Base-by-base conservation (phyloP, 345 rosid species). In the Cochlearia excelsa region DNA sequence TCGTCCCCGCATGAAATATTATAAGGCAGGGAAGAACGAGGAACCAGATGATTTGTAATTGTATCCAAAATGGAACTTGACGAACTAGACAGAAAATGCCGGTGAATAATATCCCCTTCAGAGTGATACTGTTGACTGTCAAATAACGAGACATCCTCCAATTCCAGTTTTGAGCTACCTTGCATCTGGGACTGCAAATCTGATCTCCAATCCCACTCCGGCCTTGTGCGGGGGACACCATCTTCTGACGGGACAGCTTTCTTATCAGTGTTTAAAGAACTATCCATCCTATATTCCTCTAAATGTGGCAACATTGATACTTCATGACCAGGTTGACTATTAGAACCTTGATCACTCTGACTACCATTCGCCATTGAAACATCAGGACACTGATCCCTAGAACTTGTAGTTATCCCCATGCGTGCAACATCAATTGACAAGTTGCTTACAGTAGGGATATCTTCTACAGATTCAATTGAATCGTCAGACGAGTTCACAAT, bases 101-200 rank as follows among this genome's bases (percentile, higher is more conserved):
- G 70, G 57, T 23, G 74, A 31, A 59, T 68, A 40, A 76, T 74
- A 41, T 74, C 82, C 70, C 80, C 92, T 28, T 82, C 92, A 79
- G 75, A 84, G 54, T 76, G 74, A 29, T 74, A 79, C 66, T 84
- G 78, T 66, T 79, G 97, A 63, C 69, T 80, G 71, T 80, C 80
- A 46, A 81, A 81, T 59, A 80, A 75, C 64, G 86, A 54, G 31
- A 80, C 41, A 75, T 87, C 87, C 77, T 83, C 89, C 46, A 75
- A 73, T 67, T 81, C 78, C 34, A 78, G 61, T 41, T 67, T 57
- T 39, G 67, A 50, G 47, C 57, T 64, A 38, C 29, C 37, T 59
- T 43, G 65, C 35, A 44, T 31, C 45, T 71, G 77, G 30, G 72
- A 61, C 59, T 73, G 72, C 50, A 46, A 35, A 54, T 49, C 72